A percentile compares a stretch with the other conserved stretches of the same genome.
Evolutionary conservation across 208 protist species (phyloP).

Genomic region (Phytomonas sp.): DNA sequence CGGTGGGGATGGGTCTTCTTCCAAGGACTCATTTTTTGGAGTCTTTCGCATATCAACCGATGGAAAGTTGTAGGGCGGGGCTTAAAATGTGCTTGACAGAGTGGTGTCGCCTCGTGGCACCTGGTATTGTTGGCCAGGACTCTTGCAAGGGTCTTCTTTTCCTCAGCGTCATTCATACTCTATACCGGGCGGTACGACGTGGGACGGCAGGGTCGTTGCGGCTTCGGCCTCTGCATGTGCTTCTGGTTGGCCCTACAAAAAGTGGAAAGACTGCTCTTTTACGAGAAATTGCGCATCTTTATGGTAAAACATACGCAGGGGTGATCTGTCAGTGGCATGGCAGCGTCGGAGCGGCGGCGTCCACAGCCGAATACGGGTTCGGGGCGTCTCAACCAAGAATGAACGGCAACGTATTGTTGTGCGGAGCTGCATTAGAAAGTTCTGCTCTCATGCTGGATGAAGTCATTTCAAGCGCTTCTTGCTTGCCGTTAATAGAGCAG

Average conservation of each 20-base stretch:
- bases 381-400: constrained; percentile 22
- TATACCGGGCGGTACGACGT: constrained; percentile 29
- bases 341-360: constrained; percentile 11
- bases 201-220: neutral
- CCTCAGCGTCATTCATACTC: constrained; percentile 37
- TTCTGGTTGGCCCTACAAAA: constrained; percentile 44
- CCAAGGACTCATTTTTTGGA: neutral
- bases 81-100: neutral
- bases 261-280: constrained; percentile 56
- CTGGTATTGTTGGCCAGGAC: constrained; percentile 43
- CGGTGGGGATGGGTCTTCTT: neutral
- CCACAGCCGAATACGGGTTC: constrained; percentile 16
- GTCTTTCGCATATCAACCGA: neutral
- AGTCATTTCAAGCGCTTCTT: constrained; percentile 10
- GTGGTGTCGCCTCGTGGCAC: constrained; percentile 15
- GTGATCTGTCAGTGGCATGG: constrained; percentile 13
- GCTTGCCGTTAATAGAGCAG: constrained; percentile 2
- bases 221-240: constrained; percentile 35
- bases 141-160: constrained; percentile 44
- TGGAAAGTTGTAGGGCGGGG: neutral
- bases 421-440: constrained; percentile 24
- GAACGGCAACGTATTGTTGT: constrained; percentile 29
- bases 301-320: constrained; percentile 16
- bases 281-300: constrained; percentile 21
- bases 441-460: constrained; percentile 53